Evolutionary conservation across 768 basidiomycete genomes (phyloP).

Genomic region (Mrakia blollopis): DNA sequence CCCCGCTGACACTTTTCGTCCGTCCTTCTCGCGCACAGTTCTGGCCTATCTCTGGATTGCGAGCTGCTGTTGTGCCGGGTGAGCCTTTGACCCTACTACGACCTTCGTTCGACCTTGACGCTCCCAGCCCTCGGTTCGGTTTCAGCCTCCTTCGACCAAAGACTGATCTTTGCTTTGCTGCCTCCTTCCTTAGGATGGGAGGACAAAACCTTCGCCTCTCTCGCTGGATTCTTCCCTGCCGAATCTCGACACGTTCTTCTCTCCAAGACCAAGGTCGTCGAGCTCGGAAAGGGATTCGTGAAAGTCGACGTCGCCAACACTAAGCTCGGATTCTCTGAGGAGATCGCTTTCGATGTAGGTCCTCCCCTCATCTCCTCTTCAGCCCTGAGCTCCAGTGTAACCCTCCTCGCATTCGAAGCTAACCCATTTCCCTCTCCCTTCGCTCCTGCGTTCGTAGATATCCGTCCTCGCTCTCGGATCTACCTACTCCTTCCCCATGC

Average conservation of each 20-base stretch:
- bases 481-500: constrained; percentile 20
- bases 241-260: constrained; percentile 15
- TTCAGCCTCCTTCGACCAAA: neutral
- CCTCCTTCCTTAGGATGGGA: constrained; percentile 19
- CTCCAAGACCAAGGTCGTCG: constrained; percentile 23
- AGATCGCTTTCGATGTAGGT: constrained; percentile 24
- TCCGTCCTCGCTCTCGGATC: constrained; percentile 25
- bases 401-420: neutral
- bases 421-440: neutral
- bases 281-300: constrained; percentile 20
- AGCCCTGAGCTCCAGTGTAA: too few species aligned
- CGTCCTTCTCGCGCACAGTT: neutral
- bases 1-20: neutral
- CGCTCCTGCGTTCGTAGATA: neutral
- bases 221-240: constrained; percentile 4
- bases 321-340: neutral
- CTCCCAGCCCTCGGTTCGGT: neutral
- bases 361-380: neutral
- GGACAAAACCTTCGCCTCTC: constrained; percentile 18
- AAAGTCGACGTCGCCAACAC: neutral
- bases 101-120: neutral
- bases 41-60: constrained; percentile 16
- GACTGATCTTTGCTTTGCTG: neutral
- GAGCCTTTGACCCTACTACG: neutral
- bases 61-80: constrained; percentile 29